phyloP scores from a whole-genome alignment of 2,329 filamentous ascomycete genomes.

The Talaromyces sp. region DNA sequence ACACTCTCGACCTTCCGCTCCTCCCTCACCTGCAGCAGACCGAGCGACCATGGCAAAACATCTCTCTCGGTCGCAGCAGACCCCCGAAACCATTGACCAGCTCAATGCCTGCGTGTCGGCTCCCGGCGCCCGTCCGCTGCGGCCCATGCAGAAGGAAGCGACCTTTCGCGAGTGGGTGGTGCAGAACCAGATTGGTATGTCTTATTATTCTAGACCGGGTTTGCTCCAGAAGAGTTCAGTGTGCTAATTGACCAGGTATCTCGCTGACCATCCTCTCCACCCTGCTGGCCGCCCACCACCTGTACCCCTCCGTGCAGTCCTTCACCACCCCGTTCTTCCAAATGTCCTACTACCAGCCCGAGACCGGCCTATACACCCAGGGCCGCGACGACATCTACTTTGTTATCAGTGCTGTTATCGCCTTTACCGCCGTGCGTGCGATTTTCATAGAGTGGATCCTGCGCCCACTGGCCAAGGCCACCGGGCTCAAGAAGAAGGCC shows the following conservation, averaged over 20 bases:
- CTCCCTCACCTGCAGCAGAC: not conserved
- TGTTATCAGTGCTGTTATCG: conserved; percentile 71
- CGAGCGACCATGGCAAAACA: conserved; percentile 31
- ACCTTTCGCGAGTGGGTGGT: conserved; percentile 60
- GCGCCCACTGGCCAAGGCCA: conserved; percentile 66
- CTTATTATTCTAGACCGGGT: not conserved
- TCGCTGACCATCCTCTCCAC: conserved; percentile 81
- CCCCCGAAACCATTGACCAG: conserved; percentile 21
- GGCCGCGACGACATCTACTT: conserved; percentile 77
- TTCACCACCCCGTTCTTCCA: conserved; percentile 85
- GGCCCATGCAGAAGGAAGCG: conserved; percentile 28
- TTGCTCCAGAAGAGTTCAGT: no score
- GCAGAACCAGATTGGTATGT: conserved; percentile 74
- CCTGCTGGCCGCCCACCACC: conserved; percentile 74
- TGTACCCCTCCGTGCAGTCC: conserved; percentile 72
- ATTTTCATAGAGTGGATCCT: conserved; percentile 83
- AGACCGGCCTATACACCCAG: conserved; percentile 65
- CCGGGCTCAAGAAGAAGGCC: conserved; percentile 74
- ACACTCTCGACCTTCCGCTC: not conserved
- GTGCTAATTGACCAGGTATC: conserved; percentile 54
- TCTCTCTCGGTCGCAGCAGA: conserved; percentile 23
- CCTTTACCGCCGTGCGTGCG: conserved; percentile 83
- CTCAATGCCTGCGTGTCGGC: conserved; percentile 40
- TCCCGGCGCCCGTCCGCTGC: conserved; percentile 22
- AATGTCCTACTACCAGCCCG: conserved; percentile 74